These are phyloP conservation scores for Didymosphaeria variabile DNA, from an alignment of 2,329 filamentous ascomycete genomes.

Conservation along the genomic window DNA sequence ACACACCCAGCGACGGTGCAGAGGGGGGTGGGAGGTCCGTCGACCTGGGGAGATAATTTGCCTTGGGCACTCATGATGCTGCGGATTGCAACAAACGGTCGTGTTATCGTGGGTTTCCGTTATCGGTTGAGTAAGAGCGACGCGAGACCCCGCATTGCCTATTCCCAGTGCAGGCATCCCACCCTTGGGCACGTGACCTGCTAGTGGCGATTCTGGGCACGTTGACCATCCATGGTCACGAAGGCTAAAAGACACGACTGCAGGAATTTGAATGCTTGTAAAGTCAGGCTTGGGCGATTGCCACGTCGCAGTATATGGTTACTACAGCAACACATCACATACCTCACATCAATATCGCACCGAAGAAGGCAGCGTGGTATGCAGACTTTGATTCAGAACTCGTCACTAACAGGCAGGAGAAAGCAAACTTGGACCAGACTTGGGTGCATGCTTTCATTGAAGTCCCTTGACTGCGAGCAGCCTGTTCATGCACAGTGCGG, in stretches of 20 bases:
- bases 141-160: conserved; percentile 7
- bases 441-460: not conserved
- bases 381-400: not conserved
- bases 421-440: not conserved
- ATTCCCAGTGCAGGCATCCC: conserved; percentile 6
- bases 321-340: not conserved
- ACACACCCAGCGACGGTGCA: conserved; percentile 5
- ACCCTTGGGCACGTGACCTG: conserved; percentile 10
- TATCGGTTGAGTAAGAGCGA: conserved; percentile 14
- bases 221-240: not conserved
- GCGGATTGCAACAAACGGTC: not conserved
- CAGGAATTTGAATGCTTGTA: not conserved
- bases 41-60: not conserved
- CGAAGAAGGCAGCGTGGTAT: not conserved
- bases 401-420: not conserved
- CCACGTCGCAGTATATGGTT: not conserved
- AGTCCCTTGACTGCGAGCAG: not conserved
- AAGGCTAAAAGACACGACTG: not conserved
- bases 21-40: not conserved
- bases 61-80: conserved; percentile 9
- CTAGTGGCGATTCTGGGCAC: not conserved
- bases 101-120: conserved; percentile 8
- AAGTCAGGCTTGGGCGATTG: no score
- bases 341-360: not conserved
- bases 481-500: not conserved